phyloP scores from a whole-genome alignment of 2,329 filamentous ascomycete species.

The Tricladium varicosporioides region DNA sequence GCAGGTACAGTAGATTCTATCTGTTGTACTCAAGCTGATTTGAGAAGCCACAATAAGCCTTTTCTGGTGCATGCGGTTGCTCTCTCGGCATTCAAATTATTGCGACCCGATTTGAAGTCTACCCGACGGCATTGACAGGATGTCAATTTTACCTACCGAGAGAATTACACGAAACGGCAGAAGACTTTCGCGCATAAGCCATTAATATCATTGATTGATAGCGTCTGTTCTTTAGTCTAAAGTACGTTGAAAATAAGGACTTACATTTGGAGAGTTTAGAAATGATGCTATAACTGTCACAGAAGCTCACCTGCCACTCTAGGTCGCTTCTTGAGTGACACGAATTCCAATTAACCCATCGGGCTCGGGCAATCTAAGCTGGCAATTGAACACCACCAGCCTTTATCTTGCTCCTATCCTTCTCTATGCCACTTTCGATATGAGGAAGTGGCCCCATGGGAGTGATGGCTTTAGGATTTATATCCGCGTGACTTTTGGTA shows the following conservation, averaged over 20 bases:
- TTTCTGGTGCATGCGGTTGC: background rate
- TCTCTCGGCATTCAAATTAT: no score
- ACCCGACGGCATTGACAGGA: background rate
- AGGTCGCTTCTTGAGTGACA: no score
- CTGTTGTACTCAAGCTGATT: background rate
- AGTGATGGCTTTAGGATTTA: slow-evolving; percentile 71
- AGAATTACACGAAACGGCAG: slow-evolving; percentile 40
- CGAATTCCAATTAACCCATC: no score
- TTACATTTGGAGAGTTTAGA: no score
- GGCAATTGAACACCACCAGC: slow-evolving; percentile 23
- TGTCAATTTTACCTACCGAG: background rate
- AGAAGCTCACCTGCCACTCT: no score
- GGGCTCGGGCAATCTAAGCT: no score
- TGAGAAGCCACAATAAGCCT: background rate
- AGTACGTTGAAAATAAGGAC: background rate
- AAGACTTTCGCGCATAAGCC: background rate
- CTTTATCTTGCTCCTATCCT: slow-evolving; percentile 45
- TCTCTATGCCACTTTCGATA: slow-evolving; percentile 72
- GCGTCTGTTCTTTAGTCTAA: background rate
- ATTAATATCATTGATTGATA: background rate
- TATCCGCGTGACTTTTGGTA: slow-evolving; percentile 75
- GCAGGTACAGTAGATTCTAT: no score
- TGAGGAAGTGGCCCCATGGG: slow-evolving; percentile 82
- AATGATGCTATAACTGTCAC: no score
- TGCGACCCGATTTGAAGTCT: no score